phyloP scores from a whole-genome alignment of 768 basidiomycete species.

The Amylocystis lapponica region DNA sequence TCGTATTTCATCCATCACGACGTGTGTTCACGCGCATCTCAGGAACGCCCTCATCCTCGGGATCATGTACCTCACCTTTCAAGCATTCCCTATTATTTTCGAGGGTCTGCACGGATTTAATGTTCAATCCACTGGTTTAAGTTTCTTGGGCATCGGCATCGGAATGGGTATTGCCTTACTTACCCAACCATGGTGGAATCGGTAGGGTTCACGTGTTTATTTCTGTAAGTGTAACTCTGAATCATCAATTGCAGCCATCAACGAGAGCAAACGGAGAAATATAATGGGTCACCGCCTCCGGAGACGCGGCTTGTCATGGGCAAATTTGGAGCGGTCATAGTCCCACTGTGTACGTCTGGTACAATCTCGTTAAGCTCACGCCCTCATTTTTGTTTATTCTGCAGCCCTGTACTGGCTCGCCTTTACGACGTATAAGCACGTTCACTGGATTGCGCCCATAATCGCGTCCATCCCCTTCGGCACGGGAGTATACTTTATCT shows the following conservation, averaged over 20 bases:
- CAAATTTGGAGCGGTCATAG: conserved; percentile 59
- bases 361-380: neutral
- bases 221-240: neutral
- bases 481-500: conserved; percentile 55
- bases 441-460: conserved; percentile 45
- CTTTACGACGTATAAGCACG: conserved; percentile 42
- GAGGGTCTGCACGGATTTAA: conserved; percentile 43
- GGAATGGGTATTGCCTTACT: conserved; percentile 37
- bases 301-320: conserved; percentile 65
- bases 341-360: conserved; percentile 41
- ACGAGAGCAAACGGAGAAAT: conserved; percentile 34
- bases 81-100: conserved; percentile 55
- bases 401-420: conserved; percentile 49
- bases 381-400: too few relatives aligned
- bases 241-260: neutral
- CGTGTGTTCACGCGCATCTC: neutral
- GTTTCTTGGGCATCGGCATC: conserved; percentile 46
- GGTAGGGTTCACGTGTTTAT: conserved; percentile 13
- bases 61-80: conserved; percentile 45
- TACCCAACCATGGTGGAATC: conserved; percentile 43
- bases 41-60: conserved; percentile 38
- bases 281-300: conserved; percentile 49
- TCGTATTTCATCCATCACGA: conserved; percentile 1
- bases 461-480: conserved; percentile 43
- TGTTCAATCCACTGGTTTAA: conserved; percentile 42